Evolutionary conservation across 495 filamentous ascomycete species (phyloP).

Genomic region (Venustampulla echinocandica): DNA sequence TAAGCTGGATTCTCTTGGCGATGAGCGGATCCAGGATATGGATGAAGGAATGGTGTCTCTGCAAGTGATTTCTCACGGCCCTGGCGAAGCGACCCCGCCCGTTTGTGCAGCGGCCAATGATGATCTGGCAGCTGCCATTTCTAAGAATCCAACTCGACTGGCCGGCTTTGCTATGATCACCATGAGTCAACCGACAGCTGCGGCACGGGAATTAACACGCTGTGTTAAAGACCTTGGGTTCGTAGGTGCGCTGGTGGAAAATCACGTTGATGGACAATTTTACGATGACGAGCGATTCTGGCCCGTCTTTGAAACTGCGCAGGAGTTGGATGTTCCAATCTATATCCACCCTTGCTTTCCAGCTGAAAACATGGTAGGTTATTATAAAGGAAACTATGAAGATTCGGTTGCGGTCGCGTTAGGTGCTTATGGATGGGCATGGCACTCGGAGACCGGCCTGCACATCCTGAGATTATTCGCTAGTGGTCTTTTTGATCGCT

Average conservation of each 20-base stretch:
- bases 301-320: constrained; percentile 38
- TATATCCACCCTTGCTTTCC: constrained; percentile 50
- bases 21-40: constrained; percentile 43
- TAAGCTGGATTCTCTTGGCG: constrained; percentile 24
- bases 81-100: constrained; percentile 25
- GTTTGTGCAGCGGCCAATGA: constrained; percentile 42
- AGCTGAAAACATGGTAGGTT: constrained; percentile 40
- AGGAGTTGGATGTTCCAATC: constrained; percentile 46
- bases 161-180: constrained; percentile 48
- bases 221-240: constrained; percentile 39
- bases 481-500: constrained; percentile 38
- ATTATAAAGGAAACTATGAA: constrained; percentile 34
- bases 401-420: constrained; percentile 29
- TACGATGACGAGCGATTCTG: constrained; percentile 31
- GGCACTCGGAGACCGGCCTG: constrained; percentile 40
- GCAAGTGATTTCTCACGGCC: constrained; percentile 50
- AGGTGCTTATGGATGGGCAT: constrained; percentile 35
- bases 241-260: constrained; percentile 50
- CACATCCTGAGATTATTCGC: constrained; percentile 11
- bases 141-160: constrained; percentile 37
- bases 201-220: constrained; percentile 43
- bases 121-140: constrained; percentile 40
- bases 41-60: constrained; percentile 37
- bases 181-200: constrained; percentile 34
- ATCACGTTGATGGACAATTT: constrained; percentile 37